Evolutionary conservation across 2,329 filamentous ascomycete species (phyloP), one percentile per base, ranked within the genome.

Genomic region (Fusarium pseudonygamai): DNA sequence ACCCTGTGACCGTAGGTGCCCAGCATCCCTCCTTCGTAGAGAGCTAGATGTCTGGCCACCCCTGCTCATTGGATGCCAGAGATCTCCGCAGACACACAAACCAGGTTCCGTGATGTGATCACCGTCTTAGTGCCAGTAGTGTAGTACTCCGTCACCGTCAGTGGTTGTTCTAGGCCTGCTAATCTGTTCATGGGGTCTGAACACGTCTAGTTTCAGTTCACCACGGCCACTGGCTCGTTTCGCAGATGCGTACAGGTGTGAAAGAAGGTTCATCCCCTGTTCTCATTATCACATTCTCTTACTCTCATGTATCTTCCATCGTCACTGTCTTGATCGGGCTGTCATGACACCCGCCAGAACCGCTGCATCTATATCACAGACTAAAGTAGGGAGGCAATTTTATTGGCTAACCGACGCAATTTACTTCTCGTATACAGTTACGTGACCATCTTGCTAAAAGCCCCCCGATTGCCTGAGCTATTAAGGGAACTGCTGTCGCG

Each of bases 401-500:
- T 22, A 14, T 40, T 12, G 30, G n/a, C 5, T 7, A 26, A 12
- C 15, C 13, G n/a, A 36, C 18, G 6, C 49, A 12, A 20, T 52
- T 15, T 8, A 22, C 13, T 36, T 24, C 30, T 34, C 22, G n/a
- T 7, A 50, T 20, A 24, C 47, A 20, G 12, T 10, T 50, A 14
- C 12, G 6, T 20, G 16, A 6, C 49, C 32, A 15, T 36, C 30
- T 24, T 20, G 15, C 47, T 7, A 34, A 24, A 7, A 7, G 2
- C 16, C 7, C 16, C 3, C 6, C 5, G 0, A 13, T 9, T 37
- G 3, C 12, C 32, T 18, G 14, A 42, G n/a, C 20, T 34, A 12
- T 12, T 62, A 69, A 13, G 40, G 65, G n/a, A 26, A 69, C 2
- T 64, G 42, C 18, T 37, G 28, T 15, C 70, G 37, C 3, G 36